phyloP scores from a whole-genome alignment of 148 eudicot species.

The Cornus suecica region DNA sequence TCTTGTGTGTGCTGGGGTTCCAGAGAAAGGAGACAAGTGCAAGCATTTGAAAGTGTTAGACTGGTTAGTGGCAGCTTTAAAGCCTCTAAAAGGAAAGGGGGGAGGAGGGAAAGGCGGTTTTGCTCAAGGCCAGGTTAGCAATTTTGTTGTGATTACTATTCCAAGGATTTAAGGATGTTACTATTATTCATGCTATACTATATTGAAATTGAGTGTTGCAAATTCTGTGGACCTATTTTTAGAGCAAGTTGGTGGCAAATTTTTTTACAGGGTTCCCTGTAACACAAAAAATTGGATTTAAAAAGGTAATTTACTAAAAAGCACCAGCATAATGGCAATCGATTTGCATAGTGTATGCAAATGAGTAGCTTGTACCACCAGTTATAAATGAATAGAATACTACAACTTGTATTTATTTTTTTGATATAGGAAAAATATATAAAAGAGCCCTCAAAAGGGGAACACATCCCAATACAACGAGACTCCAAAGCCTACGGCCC shows the following conservation, averaged over 20 bases:
- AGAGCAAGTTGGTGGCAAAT: not conserved
- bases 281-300: too few species aligned
- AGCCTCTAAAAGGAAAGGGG: slow-evolving; percentile 68
- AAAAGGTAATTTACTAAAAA: too few species aligned
- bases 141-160: not conserved
- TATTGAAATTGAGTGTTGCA: not conserved
- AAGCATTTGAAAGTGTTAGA: slow-evolving; percentile 73
- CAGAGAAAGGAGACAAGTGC: slow-evolving; percentile 63
- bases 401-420: too few species aligned
- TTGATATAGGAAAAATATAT: too few species aligned
- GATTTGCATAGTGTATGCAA: too few species aligned
- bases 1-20: slow-evolving; percentile 89
- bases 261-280: too few species aligned
- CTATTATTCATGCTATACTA: not conserved
- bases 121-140: slow-evolving; percentile 88
- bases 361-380: too few species aligned
- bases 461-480: too few species aligned
- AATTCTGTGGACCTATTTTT: not conserved
- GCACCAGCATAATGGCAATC: too few species aligned
- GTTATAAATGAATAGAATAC: too few species aligned
- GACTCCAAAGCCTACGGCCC: too few species aligned
- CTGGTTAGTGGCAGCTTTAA: slow-evolving; percentile 67
- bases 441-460: too few species aligned
- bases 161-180: not conserved
- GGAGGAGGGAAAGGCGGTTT: slow-evolving; percentile 89